phyloP scores from a whole-genome alignment of 148 eudicot genomes.

The Rhododendron mucronatum region DNA sequence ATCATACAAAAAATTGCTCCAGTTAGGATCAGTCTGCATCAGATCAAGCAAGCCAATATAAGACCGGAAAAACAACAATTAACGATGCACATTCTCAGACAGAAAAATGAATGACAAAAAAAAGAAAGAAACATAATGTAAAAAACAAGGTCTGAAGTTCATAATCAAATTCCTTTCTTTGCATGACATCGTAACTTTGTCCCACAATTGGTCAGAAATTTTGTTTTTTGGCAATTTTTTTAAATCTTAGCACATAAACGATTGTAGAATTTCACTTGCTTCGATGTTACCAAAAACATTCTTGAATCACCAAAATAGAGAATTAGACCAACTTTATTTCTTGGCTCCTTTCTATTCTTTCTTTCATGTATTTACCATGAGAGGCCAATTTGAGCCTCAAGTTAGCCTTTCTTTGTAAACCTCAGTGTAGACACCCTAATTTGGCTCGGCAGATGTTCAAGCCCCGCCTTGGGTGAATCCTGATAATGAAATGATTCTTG shows the following conservation, averaged over 20 bases:
- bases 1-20: conserved; percentile 86
- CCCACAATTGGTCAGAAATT: background rate
- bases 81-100: background rate
- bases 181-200: background rate
- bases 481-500: background rate
- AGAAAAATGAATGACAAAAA: background rate
- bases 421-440: background rate
- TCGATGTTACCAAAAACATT: background rate
- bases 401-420: background rate
- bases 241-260: background rate
- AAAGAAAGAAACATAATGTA: background rate
- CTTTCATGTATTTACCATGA: background rate
- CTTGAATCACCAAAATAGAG: background rate
- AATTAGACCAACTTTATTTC: background rate
- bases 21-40: conserved; percentile 97
- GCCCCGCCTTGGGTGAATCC: background rate
- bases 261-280: background rate
- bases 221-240: background rate
- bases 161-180: background rate
- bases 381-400: background rate
- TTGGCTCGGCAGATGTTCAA: background rate
- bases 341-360: background rate
- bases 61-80: background rate
- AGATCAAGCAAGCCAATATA: conserved; percentile 9
- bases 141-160: background rate